Evolutionary conservation across 2,329 filamentous ascomycete genomes (phyloP).

Genomic region (Monilinia polystroma): DNA sequence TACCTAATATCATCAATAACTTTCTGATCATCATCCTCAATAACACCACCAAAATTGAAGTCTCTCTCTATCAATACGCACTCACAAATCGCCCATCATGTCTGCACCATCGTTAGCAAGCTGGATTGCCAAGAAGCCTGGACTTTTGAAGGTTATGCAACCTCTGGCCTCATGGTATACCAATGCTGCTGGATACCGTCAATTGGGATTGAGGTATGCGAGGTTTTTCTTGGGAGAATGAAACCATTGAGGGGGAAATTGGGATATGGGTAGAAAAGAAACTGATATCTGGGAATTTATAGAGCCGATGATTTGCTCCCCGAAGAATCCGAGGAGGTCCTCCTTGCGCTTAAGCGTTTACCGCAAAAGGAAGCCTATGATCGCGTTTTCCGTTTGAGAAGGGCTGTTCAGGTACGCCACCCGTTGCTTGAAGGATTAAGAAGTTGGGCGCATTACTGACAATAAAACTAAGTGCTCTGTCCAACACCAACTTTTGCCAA

Average conservation of each 20-base stretch:
- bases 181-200: slow-evolving; percentile 86
- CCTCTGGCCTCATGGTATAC: slow-evolving; percentile 87
- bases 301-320: slow-evolving; percentile 94
- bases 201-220: slow-evolving; percentile 82
- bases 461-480: slow-evolving; percentile 49
- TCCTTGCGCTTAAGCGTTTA: slow-evolving; percentile 87
- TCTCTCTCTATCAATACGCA: slow-evolving; percentile 1
- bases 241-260: not conserved
- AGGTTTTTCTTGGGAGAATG: not conserved
- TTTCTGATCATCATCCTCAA: slow-evolving; percentile 19
- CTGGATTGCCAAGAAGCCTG: slow-evolving; percentile 80
- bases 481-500: slow-evolving; percentile 63
- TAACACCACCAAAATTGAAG: slow-evolving; percentile 25
- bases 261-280: slow-evolving; percentile 10
- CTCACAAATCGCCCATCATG: slow-evolving; percentile 34
- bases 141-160: slow-evolving; percentile 75
- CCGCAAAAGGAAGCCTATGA: slow-evolving; percentile 90
- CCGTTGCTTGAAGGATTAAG: not conserved
- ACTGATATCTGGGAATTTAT: slow-evolving; percentile 33
- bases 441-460: slow-evolving; percentile 25
- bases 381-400: slow-evolving; percentile 93
- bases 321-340: slow-evolving; percentile 85
- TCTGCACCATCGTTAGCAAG: slow-evolving; percentile 60
- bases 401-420: slow-evolving; percentile 76
- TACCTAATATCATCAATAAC: slow-evolving; percentile 22